A percentile compares a stretch with the other conserved stretches of the same genome.
Evolutionary conservation across 768 basidiomycete species (phyloP).

Genomic region (Mycena amicta): DNA sequence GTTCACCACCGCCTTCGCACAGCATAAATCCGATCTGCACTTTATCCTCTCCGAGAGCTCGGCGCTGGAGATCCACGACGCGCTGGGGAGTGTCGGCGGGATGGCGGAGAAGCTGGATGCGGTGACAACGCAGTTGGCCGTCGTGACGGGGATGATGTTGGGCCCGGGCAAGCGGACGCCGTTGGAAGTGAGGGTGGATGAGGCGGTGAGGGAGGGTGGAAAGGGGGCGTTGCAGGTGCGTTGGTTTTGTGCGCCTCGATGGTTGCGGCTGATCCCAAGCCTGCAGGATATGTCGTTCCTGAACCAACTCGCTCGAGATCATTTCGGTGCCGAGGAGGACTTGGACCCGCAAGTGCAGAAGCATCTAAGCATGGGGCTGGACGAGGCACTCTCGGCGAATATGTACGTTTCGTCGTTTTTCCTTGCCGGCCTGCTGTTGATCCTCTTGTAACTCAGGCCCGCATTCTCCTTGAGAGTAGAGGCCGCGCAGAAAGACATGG

Average conservation of each 20-base stretch:
- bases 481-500: conserved; percentile 21
- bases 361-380: conserved; percentile 12
- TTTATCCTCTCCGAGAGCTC: conserved; percentile 20
- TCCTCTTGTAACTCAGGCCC: too few species aligned
- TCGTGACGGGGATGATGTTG: conserved; percentile 4
- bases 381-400: conserved; percentile 18
- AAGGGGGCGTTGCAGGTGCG: conserved; percentile 10
- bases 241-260: not conserved
- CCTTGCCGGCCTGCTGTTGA: too few species aligned
- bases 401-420: conserved; percentile 7
- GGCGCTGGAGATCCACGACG: conserved; percentile 16
- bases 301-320: conserved; percentile 7
- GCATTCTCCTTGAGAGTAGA: conserved; percentile 17
- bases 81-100: not conserved
- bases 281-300: conserved; percentile 12
- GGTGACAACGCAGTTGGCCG: conserved; percentile 4
- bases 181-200: conserved; percentile 7
- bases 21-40: conserved; percentile 22
- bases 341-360: conserved; percentile 7
- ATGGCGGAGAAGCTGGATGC: conserved; percentile 14
- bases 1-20: conserved; percentile 15
- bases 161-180: conserved; percentile 9
- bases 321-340: conserved; percentile 5
- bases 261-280: not conserved
- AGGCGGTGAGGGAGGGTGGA: conserved; percentile 10